A percentile compares a stretch with the other conserved stretches of the same genome.
phyloP scores from a whole-genome alignment of 1,284 basidiomycete species.

The Ustilago xerochloae region DNA sequence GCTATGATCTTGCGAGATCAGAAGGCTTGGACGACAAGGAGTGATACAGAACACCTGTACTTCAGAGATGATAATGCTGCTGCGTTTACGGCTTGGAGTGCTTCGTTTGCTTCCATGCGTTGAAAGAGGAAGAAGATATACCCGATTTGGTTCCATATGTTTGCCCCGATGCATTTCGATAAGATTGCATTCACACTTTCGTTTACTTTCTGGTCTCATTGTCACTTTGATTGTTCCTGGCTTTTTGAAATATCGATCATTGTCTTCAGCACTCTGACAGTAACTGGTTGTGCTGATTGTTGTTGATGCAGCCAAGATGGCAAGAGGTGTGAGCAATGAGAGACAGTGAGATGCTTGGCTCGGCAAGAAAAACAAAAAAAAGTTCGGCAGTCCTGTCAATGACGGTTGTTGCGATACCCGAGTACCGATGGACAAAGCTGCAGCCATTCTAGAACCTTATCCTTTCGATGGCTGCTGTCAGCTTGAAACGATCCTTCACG shows the following conservation, averaged over 20 bases:
- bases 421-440: no score
- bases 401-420: no score
- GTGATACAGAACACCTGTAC: slow-evolving; percentile 54
- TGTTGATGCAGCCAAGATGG: neutral
- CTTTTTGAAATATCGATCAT: no score
- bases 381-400: neutral
- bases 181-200: neutral
- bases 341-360: neutral
- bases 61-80: slow-evolving; percentile 61
- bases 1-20: slow-evolving; percentile 64
- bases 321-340: neutral
- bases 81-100: slow-evolving; percentile 50
- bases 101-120: slow-evolving; percentile 43
- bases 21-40: slow-evolving; percentile 60
- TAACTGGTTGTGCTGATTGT: no score
- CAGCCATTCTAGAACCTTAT: no score
- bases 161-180: neutral
- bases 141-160: no score
- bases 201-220: neutral
- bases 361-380: neutral
- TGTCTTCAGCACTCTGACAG: no score
- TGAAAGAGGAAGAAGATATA: slow-evolving; percentile 10
- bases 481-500: no score
- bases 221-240: no score
- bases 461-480: no score